Percentiles rank a stretch among this genome's conserved stretches.
phyloP scores from a whole-genome alignment of 2,329 filamentous ascomycete species.

The Botrytis medusae region DNA sequence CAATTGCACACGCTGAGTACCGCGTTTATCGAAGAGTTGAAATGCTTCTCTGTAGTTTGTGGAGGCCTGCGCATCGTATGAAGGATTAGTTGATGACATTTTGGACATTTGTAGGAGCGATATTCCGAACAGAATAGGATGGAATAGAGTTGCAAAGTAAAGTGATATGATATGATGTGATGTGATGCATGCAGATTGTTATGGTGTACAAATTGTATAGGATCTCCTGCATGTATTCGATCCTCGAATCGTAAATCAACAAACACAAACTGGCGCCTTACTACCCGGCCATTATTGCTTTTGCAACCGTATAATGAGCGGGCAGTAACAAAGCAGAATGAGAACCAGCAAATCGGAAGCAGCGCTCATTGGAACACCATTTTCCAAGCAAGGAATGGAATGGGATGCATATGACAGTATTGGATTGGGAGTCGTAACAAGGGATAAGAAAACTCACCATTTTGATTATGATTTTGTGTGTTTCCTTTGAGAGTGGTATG shows the following conservation, averaged over 20 bases:
- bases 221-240: neutral
- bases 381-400: slow-evolving; percentile 9
- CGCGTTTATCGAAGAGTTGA: slow-evolving; percentile 98
- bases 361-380: neutral
- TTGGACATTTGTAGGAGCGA: neutral
- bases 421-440: neutral
- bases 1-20: slow-evolving; percentile 85
- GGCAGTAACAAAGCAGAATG: neutral
- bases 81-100: slow-evolving; percentile 33
- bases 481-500: neutral
- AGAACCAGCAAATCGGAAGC: slow-evolving; percentile 3
- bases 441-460: slow-evolving; percentile 13
- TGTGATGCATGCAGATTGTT: neutral
- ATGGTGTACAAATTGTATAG: neutral
- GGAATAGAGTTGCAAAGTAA: neutral
- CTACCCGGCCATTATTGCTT: neutral
- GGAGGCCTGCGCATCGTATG: slow-evolving; percentile 56
- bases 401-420: neutral
- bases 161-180: neutral
- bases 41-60: slow-evolving; percentile 99
- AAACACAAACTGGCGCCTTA: neutral
- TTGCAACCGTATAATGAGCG: neutral
- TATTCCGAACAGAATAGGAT: neutral
- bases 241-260: neutral
- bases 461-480: neutral